Base-by-base conservation (phyloP, 2,329 filamentous ascomycete species). In the Xylariaceae sp. region DNA sequence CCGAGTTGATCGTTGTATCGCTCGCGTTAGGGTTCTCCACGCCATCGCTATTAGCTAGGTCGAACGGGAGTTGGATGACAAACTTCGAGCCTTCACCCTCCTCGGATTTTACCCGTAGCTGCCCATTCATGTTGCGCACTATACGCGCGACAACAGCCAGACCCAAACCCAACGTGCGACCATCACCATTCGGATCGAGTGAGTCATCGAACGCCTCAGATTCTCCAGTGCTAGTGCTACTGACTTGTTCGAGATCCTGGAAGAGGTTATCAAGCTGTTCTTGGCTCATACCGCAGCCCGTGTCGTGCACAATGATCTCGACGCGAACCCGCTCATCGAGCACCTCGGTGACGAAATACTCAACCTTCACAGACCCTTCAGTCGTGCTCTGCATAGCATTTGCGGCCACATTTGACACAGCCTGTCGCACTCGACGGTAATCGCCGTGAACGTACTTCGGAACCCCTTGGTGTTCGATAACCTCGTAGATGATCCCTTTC, bases 101-200 rank as follows among this genome's bases (percentile, higher is more conserved):
- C 67, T 94, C 90, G 0, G 91, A 96, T 68, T 92, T 93, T 1
- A 96, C 76, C 1, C 90, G 85, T 35, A 96, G 74, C 68, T 96
- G 92, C 0, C 92, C 92, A 60, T 93, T 88, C 89, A 96, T 94
- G 68, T 92, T 96, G n/a, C 87, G 84, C 37, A 96, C 81, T 41
- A 91, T 90, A 44, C 92, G 84, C 13, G 90, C 89, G n/a, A 96
- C 92, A 10, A 95, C 80, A 0, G 92, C 92, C n/a, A 96, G 79
- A 0, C 92, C 92, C 8, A 96, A 80, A 0, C 92, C 92, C 1
- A 96, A 74, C 0, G 85, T 86, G 53, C 76, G 74, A 15, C 71
- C 62, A 17, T 76, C 65, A 47, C 61, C 62, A 11, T 71, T 58
- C 55, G 73, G 68, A 2, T 72, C 68, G 15, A 70, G 59, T 47